Evolutionary conservation across 1,284 basidiomycete species (phyloP).

Genomic region (Tetrapyrgos nigripes): DNA sequence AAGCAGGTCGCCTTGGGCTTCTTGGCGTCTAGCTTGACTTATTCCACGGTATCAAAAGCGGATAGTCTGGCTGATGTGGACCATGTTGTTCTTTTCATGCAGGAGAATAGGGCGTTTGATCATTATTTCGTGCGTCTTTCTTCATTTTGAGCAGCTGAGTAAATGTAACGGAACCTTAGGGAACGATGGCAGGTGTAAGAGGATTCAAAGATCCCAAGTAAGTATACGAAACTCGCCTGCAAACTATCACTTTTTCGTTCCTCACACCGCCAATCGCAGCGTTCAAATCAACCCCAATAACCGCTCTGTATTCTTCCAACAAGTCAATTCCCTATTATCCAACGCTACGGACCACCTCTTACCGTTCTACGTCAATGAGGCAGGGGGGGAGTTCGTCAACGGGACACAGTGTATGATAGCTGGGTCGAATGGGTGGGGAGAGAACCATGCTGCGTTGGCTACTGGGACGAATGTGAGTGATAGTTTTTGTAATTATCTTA

Average conservation of each 20-base stretch:
- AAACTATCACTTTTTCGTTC: background rate
- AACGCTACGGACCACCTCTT: constrained; percentile 12
- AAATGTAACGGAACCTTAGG: background rate
- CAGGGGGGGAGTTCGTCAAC: constrained; percentile 13
- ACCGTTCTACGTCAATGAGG: constrained; percentile 8
- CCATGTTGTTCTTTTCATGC: constrained; percentile 15
- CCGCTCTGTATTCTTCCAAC: constrained; percentile 13
- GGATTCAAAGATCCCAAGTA: constrained; percentile 17
- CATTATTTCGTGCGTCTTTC: constrained; percentile 9
- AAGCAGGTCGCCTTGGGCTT: too few species aligned
- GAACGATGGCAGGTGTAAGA: constrained; percentile 15
- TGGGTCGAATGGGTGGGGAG: constrained; percentile 14
- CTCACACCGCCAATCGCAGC: background rate
- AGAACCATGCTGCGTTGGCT: constrained; percentile 13
- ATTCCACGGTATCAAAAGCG: background rate
- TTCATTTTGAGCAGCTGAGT: background rate
- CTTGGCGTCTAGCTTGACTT: too few species aligned
- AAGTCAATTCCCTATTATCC: constrained; percentile 12
- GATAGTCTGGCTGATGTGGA: constrained; percentile 15
- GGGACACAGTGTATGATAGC: constrained; percentile 13
- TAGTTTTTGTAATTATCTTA: background rate
- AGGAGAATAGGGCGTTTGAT: constrained; percentile 17
- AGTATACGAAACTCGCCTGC: background rate
- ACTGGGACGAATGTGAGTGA: constrained; percentile 11
- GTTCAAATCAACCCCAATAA: constrained; percentile 13